Base-by-base conservation (phyloP, 2,329 filamentous ascomycete species). In the Monosporascus sp. region DNA sequence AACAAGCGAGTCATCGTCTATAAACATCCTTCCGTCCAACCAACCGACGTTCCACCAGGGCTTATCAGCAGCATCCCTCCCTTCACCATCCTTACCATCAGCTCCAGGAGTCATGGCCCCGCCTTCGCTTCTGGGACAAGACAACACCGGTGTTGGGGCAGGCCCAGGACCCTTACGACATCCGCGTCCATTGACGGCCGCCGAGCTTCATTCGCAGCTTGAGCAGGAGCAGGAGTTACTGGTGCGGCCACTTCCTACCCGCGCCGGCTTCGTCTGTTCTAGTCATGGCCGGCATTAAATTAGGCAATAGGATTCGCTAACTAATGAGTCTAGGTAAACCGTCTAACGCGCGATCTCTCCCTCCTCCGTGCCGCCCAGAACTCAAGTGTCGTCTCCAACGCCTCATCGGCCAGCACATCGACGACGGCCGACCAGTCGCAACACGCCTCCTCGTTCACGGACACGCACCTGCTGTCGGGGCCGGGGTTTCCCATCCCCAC, bases 201-300 rank as follows among this genome's bases (percentile, higher is more conserved):
- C 91, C 3, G 93, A 97, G 70, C 79, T 97, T 56, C 91, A 97
- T 70, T 79, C 89, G 55, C 85, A 96, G 73, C 79, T 97, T 26
- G 93, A 97, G 72, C 94, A 95, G 71, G 93, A 97, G 68, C 92
- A 97, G 64, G 93, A 97, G 71, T 90, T 91, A 37, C 87, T 97
- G 64, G 92, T 94, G 79, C 59, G 84, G 84, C 49, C 37, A 8
- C 17, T 5, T 2, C 4, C 9, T 31, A 20, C 11, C 22, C 19
- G 7, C 34, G 1, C 27, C 20, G 7, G 41, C 9, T 31, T 31
- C 27, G 14, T 9, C 11, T 43, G 24, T 19, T 31, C 4, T 46
- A 22, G 26, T 20, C 11, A 27, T 43, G 17, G 7, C 19, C 11
- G 19, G 7, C 17, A 53, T 50, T 50, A 52, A 16, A 19, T 27